Evolutionary conservation across 495 filamentous ascomycete species (phyloP).

Genomic region (Friedmanniomyces endolithicus): DNA sequence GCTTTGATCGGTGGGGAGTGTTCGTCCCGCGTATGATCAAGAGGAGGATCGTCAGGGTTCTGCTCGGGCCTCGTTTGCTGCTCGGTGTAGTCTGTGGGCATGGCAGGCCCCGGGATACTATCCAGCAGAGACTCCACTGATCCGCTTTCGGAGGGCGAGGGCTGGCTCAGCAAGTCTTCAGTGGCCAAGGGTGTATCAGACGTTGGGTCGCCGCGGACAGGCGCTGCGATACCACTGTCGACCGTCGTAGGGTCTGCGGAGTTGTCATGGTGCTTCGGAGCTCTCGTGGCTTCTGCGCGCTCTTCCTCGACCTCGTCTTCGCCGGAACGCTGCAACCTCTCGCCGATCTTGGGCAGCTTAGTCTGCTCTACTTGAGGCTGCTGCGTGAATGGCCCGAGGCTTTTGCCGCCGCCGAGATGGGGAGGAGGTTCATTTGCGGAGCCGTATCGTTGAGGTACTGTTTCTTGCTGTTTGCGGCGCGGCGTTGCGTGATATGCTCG

Average conservation of each 20-base stretch:
- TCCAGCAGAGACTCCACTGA: conserved; percentile 56
- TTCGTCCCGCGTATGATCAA: conserved; percentile 4
- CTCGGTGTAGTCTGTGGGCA: background rate
- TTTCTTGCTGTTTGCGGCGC: conserved; percentile 16
- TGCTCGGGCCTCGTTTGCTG: background rate
- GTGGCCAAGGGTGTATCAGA: background rate
- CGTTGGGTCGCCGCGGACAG: conserved; percentile 4
- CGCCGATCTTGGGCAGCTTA: conserved; percentile 19
- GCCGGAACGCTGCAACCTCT: conserved; percentile 11
- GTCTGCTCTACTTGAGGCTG: conserved; percentile 16
- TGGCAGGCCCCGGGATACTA: conserved; percentile 32
- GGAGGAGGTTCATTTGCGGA: conserved; percentile 49
- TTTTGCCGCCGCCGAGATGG: conserved; percentile 22
- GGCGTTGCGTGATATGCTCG: conserved; percentile 23
- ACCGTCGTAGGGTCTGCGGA: conserved; percentile 12
- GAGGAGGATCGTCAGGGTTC: conserved; percentile 1
- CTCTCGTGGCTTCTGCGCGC: background rate
- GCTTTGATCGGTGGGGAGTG: conserved; percentile 35
- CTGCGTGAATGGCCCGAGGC: conserved; percentile 11
- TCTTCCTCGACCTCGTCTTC: conserved; percentile 7
- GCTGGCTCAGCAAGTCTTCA: conserved; percentile 1
- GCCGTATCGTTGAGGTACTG: conserved; percentile 41
- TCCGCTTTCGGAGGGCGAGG: conserved; percentile 24
- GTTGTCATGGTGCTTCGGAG: conserved; percentile 14
- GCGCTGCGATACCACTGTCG: background rate